Evolutionary conservation across 202 grass and related monocot genomes (phyloP).

Genomic region (Setaria viridis): DNA sequence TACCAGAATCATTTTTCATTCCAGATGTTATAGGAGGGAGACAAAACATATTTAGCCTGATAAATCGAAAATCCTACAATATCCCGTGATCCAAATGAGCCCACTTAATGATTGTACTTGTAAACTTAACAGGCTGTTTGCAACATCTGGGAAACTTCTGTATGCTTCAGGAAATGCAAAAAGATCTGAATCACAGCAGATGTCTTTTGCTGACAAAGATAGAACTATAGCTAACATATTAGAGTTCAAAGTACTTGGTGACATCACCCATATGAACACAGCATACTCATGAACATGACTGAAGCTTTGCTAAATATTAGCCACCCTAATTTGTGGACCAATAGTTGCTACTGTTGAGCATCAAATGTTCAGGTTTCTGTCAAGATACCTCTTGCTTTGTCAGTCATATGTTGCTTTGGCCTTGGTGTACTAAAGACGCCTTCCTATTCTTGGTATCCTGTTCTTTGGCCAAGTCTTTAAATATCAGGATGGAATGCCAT

Average conservation of each 20-base stretch:
- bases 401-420: neutral
- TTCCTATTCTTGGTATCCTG: slow-evolving; percentile 15
- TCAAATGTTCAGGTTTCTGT: neutral
- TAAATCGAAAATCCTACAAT: neutral
- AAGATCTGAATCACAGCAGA: neutral
- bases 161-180: neutral
- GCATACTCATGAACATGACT: neutral
- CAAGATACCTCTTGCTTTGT: slow-evolving; percentile 24
- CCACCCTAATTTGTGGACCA: neutral
- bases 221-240: neutral
- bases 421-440: neutral
- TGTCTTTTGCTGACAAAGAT: neutral
- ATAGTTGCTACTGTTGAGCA: slow-evolving; percentile 3
- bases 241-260: slow-evolving; percentile 1
- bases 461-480: slow-evolving; percentile 20
- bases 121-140: slow-evolving; percentile 6
- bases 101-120: neutral
- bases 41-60: neutral
- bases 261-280: neutral
- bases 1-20: neutral
- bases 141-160: slow-evolving; percentile 15
- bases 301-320: neutral
- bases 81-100: neutral
- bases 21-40: slow-evolving; percentile 13
- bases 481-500: neutral